Conservation (phyloP, 495 filamentous ascomycete genomes). For the Penicillium paxilli region DNA sequence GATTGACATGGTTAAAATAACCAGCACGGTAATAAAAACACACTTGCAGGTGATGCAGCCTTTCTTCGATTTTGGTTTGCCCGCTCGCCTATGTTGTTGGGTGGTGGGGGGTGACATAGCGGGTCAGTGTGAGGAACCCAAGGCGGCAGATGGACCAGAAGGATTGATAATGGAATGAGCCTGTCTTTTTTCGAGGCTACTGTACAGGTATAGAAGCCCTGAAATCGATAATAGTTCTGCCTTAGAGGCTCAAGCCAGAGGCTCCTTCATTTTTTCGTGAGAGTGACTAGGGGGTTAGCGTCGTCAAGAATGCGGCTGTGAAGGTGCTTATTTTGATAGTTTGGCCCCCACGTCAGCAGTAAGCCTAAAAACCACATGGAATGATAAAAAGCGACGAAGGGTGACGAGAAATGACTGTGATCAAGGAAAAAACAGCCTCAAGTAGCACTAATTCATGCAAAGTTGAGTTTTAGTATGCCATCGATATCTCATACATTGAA, state of each 20-base stretch:
- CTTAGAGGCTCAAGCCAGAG: no score
- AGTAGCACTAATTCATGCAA: no score
- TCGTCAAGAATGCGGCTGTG: background rate
- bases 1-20: background rate
- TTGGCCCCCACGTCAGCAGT: background rate
- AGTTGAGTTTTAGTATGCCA: no score
- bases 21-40: background rate
- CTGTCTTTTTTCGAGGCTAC: no score
- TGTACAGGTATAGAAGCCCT: no score
- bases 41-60: conserved; percentile 19
- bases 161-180: no score
- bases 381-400: background rate
- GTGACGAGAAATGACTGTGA: no score
- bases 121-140: background rate
- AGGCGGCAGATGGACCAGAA: no score
- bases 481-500: no score
- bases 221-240: no score
- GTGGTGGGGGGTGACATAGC: background rate
- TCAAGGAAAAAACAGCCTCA: no score
- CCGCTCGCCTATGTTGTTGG: conserved; percentile 1
- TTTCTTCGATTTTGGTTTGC: conserved; percentile 9
- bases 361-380: background rate
- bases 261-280: no score
- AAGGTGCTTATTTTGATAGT: background rate
- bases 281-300: background rate